A percentile compares a stretch with the other conserved stretches of the same genome.
phyloP scores from a whole-genome alignment of 306 rosid genomes.

The Vachellia collinsii region DNA sequence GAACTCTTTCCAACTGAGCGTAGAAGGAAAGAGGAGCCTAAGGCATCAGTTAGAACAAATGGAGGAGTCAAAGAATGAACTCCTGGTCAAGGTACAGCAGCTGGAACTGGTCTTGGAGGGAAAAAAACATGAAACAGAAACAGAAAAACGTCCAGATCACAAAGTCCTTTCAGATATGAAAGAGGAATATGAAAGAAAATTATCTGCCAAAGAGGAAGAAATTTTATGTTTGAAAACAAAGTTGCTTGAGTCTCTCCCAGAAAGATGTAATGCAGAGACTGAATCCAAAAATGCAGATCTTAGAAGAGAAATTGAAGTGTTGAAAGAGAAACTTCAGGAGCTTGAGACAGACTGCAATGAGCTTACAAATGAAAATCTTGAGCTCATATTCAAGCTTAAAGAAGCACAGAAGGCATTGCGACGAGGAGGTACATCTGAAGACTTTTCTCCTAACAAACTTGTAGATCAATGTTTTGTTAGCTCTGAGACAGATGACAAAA shows the following conservation, averaged over 20 bases:
- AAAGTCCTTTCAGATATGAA: slow-evolving; percentile 48
- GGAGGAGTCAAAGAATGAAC: slow-evolving; percentile 68
- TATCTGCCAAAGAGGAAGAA: slow-evolving; percentile 61
- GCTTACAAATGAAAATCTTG: slow-evolving; percentile 92
- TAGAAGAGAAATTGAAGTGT: slow-evolving; percentile 57
- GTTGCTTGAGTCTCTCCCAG: slow-evolving; percentile 51
- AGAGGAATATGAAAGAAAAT: slow-evolving; percentile 48
- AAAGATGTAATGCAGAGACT: slow-evolving; percentile 44
- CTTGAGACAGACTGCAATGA: slow-evolving; percentile 93
- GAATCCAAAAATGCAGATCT: slow-evolving; percentile 49
- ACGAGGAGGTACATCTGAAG: slow-evolving; percentile 40
- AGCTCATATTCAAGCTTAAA: slow-evolving; percentile 84
- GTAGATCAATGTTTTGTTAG: slow-evolving; percentile 45
- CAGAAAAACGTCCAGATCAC: slow-evolving; percentile 41
- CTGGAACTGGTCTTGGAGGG: slow-evolving; percentile 67
- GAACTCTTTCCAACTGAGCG: slow-evolving; percentile 47
- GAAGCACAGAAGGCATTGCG: slow-evolving; percentile 56
- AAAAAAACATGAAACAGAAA: slow-evolving; percentile 49
- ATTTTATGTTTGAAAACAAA: slow-evolving; percentile 48
- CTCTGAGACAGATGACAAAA: slow-evolving; percentile 56
- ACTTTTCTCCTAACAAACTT: slow-evolving; percentile 42
- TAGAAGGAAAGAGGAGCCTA: slow-evolving; percentile 57
- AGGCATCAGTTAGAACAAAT: slow-evolving; percentile 53
- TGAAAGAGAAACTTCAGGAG: slow-evolving; percentile 82
- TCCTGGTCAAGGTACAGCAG: slow-evolving; percentile 55